Evolutionary conservation across 1,139 yeast species (phyloP).

Genomic region (Scheffersomyces quercinus): DNA sequence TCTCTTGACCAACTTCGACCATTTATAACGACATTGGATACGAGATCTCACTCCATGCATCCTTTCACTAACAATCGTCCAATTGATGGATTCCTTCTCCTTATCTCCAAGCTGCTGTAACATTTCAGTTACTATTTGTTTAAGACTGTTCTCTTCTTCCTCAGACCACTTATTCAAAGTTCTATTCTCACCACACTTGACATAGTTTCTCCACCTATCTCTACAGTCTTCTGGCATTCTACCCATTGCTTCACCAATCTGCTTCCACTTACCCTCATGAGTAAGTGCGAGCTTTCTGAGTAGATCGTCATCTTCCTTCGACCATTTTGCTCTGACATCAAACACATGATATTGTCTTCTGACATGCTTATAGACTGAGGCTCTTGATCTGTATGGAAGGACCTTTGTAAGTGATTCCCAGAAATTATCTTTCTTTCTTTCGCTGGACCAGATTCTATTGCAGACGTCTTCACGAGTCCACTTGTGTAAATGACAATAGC

Average conservation of each 20-base stretch:
- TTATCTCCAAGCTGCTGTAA: slow-evolving; percentile 16
- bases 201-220: slow-evolving; percentile 93
- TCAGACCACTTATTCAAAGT: slow-evolving; percentile 75
- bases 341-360: slow-evolving; percentile 86
- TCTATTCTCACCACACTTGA: slow-evolving; percentile 81
- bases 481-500: slow-evolving; percentile 62
- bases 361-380: slow-evolving; percentile 89
- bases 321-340: slow-evolving; percentile 88
- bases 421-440: slow-evolving; percentile 79
- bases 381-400: slow-evolving; percentile 80
- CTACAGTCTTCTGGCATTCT: slow-evolving; percentile 98
- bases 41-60: slow-evolving; percentile 89
- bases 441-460: slow-evolving; percentile 83
- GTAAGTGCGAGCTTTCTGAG: slow-evolving; percentile 63
- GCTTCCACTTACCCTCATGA: slow-evolving; percentile 83
- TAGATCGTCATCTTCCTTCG: slow-evolving; percentile 70
- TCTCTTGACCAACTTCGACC: slow-evolving; percentile 77
- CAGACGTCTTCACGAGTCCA: slow-evolving; percentile 70
- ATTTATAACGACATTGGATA: slow-evolving; percentile 91
- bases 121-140: slow-evolving; percentile 53
- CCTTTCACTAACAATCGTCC: slow-evolving; percentile 87
- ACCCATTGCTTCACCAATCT: slow-evolving; percentile 72
- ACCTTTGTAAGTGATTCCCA: slow-evolving; percentile 83
- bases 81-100: slow-evolving; percentile 51
- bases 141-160: slow-evolving; percentile 67